Conservation (phyloP, 495 filamentous ascomycete genomes). For the Penicillium atrosanguineum region DNA sequence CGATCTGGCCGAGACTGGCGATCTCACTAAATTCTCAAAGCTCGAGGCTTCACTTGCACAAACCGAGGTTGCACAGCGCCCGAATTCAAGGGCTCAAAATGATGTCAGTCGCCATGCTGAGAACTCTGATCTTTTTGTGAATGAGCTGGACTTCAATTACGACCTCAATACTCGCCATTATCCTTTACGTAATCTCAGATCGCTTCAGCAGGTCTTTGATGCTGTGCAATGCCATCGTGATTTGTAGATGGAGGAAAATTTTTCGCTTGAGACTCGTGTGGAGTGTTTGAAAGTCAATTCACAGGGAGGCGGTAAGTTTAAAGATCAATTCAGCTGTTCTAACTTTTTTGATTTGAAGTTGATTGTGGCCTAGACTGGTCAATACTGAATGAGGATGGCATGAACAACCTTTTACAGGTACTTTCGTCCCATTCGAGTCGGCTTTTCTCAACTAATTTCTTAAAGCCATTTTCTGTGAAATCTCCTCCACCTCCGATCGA, state of each 20-base stretch:
- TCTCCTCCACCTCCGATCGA: neutral
- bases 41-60: conserved; percentile 9
- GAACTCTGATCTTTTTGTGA: conserved; percentile 2
- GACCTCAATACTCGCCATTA: conserved; percentile 3
- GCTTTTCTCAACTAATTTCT: neutral
- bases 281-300: conserved; percentile 5
- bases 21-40: conserved; percentile 6
- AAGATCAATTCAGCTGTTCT: neutral
- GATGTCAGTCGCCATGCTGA: conserved; percentile 11
- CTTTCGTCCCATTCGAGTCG: neutral
- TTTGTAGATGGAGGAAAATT: conserved; percentile 5
- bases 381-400: conserved; percentile 1
- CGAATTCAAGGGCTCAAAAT: conserved; percentile 10
- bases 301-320: conserved; percentile 5
- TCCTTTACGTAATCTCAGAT: conserved; percentile 7
- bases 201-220: conserved; percentile 15
- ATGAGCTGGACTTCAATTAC: conserved; percentile 12
- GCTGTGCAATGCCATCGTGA: conserved; percentile 10
- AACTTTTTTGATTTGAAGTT: too few species aligned
- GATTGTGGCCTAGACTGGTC: neutral
- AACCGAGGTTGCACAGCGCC: conserved; percentile 8
- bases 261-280: conserved; percentile 3
- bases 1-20: conserved; percentile 9
- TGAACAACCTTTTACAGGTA: conserved; percentile 2
- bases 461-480: neutral